Evolutionary conservation across 2,329 filamentous ascomycete species (phyloP).

Genomic region (Aureobasidium sp.): DNA sequence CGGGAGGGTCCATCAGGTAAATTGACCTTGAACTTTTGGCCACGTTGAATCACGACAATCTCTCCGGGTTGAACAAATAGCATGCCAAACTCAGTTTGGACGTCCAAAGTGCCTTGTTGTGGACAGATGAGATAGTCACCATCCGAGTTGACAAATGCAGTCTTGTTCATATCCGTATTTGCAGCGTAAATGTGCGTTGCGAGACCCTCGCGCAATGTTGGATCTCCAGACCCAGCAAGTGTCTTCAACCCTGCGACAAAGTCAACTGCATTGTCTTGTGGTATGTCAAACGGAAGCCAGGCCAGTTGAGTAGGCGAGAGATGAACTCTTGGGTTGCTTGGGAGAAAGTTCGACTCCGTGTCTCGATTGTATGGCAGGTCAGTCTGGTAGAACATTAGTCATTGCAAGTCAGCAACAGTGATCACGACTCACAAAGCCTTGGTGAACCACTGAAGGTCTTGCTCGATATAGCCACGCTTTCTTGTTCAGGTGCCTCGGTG

Average conservation of each 20-base stretch:
- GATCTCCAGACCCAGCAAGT: neutral
- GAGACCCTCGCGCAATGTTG: neutral
- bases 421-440: conserved; percentile 26
- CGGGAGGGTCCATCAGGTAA: neutral
- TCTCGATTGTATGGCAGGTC: neutral
- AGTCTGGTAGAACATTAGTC: neutral
- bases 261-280: neutral
- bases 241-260: neutral
- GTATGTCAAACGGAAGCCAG: neutral
- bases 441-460: conserved; percentile 34
- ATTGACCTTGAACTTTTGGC: neutral
- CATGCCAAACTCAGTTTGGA: neutral
- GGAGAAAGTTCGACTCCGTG: neutral
- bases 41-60: neutral
- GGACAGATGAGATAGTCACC: neutral
- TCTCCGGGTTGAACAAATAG: neutral
- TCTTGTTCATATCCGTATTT: neutral
- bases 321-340: neutral
- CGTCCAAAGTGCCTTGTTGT: neutral
- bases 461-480: conserved; percentile 38
- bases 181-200: neutral
- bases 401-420: conserved; percentile 19
- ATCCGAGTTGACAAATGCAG: neutral
- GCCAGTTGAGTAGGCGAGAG: neutral
- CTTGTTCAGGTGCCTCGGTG: conserved; percentile 32